Conservation (phyloP, 768 basidiomycete species). For the Tephrocybe sp. region DNA sequence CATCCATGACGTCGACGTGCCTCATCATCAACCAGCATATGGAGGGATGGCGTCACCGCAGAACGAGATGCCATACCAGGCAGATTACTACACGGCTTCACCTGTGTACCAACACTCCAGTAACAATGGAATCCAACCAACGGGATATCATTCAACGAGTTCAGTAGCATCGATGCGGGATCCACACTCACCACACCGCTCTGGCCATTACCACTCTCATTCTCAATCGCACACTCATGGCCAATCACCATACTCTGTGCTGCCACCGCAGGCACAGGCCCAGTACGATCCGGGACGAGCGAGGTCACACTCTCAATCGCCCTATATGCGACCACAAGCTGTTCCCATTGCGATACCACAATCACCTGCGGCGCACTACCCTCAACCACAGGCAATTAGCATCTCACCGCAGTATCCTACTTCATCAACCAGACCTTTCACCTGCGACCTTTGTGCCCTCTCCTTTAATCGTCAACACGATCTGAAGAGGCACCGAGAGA, state of each 20-base stretch:
- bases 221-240: conserved; percentile 35
- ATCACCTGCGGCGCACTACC: conserved; percentile 17
- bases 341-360: conserved; percentile 15
- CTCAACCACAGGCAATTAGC: conserved; percentile 30
- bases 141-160: conserved; percentile 18
- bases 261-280: conserved; percentile 24
- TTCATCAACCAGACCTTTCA: conserved; percentile 60
- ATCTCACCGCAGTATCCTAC: conserved; percentile 50
- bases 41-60: conserved; percentile 7
- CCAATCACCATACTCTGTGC: conserved; percentile 30
- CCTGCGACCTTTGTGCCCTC: conserved; percentile 71
- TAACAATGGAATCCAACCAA: conserved; percentile 4
- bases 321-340: conserved; percentile 18
- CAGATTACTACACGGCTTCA: conserved; percentile 19
- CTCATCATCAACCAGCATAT: conserved; percentile 23
- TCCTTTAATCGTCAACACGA: conserved; percentile 88
- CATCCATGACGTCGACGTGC: conserved; percentile 17
- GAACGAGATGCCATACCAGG: conserved; percentile 18
- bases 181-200: conserved; percentile 28
- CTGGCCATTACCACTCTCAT: conserved; percentile 28
- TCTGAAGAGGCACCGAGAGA: conserved; percentile 80
- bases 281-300: conserved; percentile 31
- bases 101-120: conserved; percentile 19
- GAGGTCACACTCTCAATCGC: conserved; percentile 42
- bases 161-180: conserved; percentile 28